Base-by-base conservation (phyloP, 257 asterid species). In the Nicotiana attenuata region DNA sequence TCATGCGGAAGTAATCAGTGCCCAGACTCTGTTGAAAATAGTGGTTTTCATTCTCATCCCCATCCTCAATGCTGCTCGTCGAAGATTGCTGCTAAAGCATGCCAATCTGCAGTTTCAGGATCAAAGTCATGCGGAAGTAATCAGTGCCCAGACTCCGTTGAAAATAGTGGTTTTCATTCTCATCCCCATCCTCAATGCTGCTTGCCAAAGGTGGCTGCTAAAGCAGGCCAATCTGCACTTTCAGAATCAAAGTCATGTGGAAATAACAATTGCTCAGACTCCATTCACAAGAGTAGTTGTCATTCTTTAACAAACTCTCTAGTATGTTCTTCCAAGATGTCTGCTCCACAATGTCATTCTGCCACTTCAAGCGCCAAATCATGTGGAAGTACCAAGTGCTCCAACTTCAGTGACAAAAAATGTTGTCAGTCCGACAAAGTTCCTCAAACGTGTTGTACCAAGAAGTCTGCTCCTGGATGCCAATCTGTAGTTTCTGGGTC, bases 381-480 rank as follows among this genome's bases (percentile, higher is more conserved):
- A 73, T 50, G 79, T 75, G 79, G 45, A 75, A 24, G 63, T 50
- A 75, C 79, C 45, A 50, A 75, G 45, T 7, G 45, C 79, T 75
- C 45, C 63, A 7, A 47, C 38, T 24, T 73, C 14, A 24, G 1
- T 14, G 41, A 73, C 22, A 22, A 73, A 73, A 73, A 7, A 47
- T 3, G 61, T 24, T 73, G 63, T 15, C 79, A 1, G 47, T 73
- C 41, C 26, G 41, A 15, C 1, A 3, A 24, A 15, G 15, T 47
- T 45, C 41, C 16, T 73, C 79, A 47, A 47, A 47, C 41, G 22
- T 73, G 79, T 41, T 73, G 61, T 45, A 50, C 79, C 45, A 50
- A 75, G 60, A 47, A 45, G 78, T 52, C 22, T 73, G 60, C 22
- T 73, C 38, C 56, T 13, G 61, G 60, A 47, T 73, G 78, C 0